Conservation (phyloP, 1,284 basidiomycete genomes). For the Tranzscheliella williamsii region DNA sequence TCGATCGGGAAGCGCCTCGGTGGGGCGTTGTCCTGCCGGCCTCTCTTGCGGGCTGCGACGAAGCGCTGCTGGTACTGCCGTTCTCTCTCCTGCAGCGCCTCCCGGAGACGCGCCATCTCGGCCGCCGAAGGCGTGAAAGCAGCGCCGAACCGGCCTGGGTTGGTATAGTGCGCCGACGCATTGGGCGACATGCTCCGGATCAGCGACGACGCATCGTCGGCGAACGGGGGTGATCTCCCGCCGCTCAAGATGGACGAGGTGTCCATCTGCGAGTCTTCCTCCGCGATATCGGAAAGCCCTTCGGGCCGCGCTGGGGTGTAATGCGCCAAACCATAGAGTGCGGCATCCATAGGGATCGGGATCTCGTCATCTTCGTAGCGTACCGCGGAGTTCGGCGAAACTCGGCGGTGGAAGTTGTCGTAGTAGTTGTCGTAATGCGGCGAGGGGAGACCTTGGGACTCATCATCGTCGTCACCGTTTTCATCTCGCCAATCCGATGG, state of each 20-base stretch:
- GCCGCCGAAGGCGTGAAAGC: constrained; percentile 15
- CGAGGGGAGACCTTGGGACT: too few species aligned
- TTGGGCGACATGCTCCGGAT: neutral
- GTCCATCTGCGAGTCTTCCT: constrained; percentile 43
- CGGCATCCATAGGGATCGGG: constrained; percentile 35
- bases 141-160: constrained; percentile 5
- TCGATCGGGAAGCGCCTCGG: constrained; percentile 16
- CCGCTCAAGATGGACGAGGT: constrained; percentile 23
- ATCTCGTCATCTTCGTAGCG: constrained; percentile 28
- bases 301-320: constrained; percentile 41
- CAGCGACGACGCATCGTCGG: constrained; percentile 8
- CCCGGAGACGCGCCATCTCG: constrained; percentile 31
- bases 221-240: constrained; percentile 7
- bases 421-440: too few species aligned
- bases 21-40: too few species aligned
- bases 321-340: constrained; percentile 36
- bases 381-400: neutral
- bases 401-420: neutral
- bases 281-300: constrained; percentile 49
- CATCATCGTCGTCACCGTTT: too few species aligned
- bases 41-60: too few species aligned
- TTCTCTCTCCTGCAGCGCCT: constrained; percentile 34
- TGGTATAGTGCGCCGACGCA: neutral
- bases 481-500: too few species aligned
- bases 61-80: constrained; percentile 24